Conservation (phyloP, 495 filamentous ascomycete species). For the Astrothelium subdiscretum region DNA sequence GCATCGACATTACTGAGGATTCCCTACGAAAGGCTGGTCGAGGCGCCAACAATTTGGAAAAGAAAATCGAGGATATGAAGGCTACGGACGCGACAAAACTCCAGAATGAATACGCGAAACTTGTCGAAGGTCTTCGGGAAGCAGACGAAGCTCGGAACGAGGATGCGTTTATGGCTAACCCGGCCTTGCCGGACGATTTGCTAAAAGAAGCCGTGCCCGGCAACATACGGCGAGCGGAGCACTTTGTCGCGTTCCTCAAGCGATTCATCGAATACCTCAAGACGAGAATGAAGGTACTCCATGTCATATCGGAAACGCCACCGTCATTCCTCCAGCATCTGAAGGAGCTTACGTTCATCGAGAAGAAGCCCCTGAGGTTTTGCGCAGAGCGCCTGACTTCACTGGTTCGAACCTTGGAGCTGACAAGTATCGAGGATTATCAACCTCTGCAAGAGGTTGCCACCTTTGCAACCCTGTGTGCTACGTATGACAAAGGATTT, state of each 20-base stretch:
- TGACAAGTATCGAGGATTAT: slow-evolving; percentile 96
- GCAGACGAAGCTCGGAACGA: slow-evolving; percentile 82
- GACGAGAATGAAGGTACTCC: slow-evolving; percentile 94
- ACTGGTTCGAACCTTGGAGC: slow-evolving; percentile 86
- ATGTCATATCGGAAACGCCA: slow-evolving; percentile 94
- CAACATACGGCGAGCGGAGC: slow-evolving; percentile 91
- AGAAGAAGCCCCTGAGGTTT: slow-evolving; percentile 90
- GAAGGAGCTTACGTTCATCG: slow-evolving; percentile 92
- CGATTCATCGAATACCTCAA: slow-evolving; percentile 92
- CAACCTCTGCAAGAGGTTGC: slow-evolving; percentile 95
- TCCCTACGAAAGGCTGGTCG: slow-evolving; percentile 77
- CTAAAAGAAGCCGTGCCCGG: slow-evolving; percentile 91
- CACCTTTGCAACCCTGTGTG: slow-evolving; percentile 93
- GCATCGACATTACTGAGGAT: slow-evolving; percentile 92
- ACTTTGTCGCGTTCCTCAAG: slow-evolving; percentile 90
- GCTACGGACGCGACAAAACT: slow-evolving; percentile 82
- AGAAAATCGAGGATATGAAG: slow-evolving; percentile 86
- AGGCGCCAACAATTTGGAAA: slow-evolving; percentile 81
- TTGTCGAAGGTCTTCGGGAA: slow-evolving; percentile 83
- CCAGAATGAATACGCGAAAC: slow-evolving; percentile 87
- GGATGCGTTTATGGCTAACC: slow-evolving; percentile 94
- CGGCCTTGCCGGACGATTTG: slow-evolving; percentile 68
- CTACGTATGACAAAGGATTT: slow-evolving; percentile 97
- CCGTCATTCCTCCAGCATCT: slow-evolving; percentile 87
- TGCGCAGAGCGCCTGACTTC: slow-evolving; percentile 93